phyloP scores from a whole-genome alignment of 2,329 filamentous ascomycete genomes.

The Bipolaris victoriae region DNA sequence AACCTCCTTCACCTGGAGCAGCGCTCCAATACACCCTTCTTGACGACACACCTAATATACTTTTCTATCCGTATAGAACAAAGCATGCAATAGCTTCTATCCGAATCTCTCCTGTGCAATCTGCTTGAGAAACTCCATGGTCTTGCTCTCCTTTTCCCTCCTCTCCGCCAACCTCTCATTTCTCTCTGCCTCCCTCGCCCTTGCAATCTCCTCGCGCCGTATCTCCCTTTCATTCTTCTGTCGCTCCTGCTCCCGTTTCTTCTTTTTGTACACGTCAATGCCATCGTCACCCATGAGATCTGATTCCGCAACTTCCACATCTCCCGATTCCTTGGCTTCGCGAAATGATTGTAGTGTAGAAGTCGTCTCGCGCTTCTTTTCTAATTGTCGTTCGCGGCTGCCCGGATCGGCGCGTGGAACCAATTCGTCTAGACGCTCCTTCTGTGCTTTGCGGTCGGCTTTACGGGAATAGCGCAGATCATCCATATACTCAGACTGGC shows the following conservation, averaged over 20 bases:
- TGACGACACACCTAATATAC: neutral
- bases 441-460: constrained; percentile 69
- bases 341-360: constrained; percentile 76
- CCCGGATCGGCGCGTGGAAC: constrained; percentile 82
- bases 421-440: constrained; percentile 78
- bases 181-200: constrained; percentile 77
- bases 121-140: constrained; percentile 79
- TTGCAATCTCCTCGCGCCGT: constrained; percentile 76
- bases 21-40: neutral
- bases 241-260: constrained; percentile 67
- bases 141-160: constrained; percentile 79
- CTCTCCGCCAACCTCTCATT: constrained; percentile 76
- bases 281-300: constrained; percentile 79
- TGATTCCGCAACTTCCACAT: constrained; percentile 69
- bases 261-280: constrained; percentile 69
- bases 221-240: constrained; percentile 86
- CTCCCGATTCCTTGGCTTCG: constrained; percentile 67
- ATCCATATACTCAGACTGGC: constrained; percentile 52
- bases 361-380: constrained; percentile 79
- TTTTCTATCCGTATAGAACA: neutral
- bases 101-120: constrained; percentile 75
- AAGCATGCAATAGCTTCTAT: constrained; percentile 10
- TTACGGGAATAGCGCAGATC: constrained; percentile 68
- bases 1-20: neutral
- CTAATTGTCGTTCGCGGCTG: constrained; percentile 79